Evolutionary conservation across 23 red algal genomes (phyloP).

Genomic region (Gracilaria gracilis): DNA sequence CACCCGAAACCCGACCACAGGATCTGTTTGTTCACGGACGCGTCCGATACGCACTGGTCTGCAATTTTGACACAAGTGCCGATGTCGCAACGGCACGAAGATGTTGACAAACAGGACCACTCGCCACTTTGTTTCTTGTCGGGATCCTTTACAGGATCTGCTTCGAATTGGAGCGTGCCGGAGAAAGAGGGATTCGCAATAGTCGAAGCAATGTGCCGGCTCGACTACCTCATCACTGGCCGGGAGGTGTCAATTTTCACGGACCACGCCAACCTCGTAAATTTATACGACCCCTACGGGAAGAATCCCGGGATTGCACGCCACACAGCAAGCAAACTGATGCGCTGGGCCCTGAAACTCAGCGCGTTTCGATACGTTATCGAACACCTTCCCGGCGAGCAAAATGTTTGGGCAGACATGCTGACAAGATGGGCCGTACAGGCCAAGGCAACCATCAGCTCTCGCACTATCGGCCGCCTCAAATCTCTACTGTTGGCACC

Average conservation of each 20-base stretch:
- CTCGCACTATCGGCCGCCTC: neutral
- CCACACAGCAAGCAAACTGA: slow-evolving; percentile 12
- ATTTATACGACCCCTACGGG: neutral
- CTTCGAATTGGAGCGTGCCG: neutral
- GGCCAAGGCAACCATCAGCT: neutral
- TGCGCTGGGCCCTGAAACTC: slow-evolving; percentile 14
- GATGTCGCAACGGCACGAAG: neutral
- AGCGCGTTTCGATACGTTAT: neutral
- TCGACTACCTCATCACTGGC: slow-evolving; percentile 15
- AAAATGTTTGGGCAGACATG: slow-evolving; percentile 47
- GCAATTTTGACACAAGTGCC: slow-evolving; percentile 42
- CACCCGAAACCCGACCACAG: neutral
- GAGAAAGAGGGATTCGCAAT: slow-evolving; percentile 51
- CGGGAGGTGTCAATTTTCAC: neutral
- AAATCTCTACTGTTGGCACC: neutral
- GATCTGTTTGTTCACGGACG: slow-evolving; percentile 47
- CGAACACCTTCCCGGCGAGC: slow-evolving; percentile 41
- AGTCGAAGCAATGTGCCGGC: slow-evolving; percentile 25
- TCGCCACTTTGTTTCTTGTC: slow-evolving; percentile 37
- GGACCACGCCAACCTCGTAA: slow-evolving; percentile 24
- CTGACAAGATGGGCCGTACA: slow-evolving; percentile 44
- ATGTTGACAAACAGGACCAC: slow-evolving; percentile 14
- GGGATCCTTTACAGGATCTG: slow-evolving; percentile 33
- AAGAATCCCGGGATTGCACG: slow-evolving; percentile 5
- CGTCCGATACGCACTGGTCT: slow-evolving; percentile 35